Base-by-base conservation (phyloP, 2,329 filamentous ascomycete species). In the Biscogniauxia mediterranea region DNA sequence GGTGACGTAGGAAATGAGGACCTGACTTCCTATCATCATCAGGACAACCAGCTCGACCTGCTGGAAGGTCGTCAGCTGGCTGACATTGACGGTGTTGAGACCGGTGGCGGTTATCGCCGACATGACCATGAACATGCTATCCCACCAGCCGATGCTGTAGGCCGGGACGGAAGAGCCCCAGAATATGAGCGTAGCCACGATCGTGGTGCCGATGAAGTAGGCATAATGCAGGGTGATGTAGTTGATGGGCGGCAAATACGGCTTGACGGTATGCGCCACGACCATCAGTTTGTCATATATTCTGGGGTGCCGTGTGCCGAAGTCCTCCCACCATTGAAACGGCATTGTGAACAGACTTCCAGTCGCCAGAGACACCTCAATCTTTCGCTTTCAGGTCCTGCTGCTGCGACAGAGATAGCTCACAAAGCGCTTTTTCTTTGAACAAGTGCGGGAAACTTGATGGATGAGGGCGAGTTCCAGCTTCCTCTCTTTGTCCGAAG, bases 81-180 rank as follows among this genome's bases (percentile, higher is more conserved):
- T 87, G 23, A 91, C 75, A 69, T 89, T 85, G 66, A 87, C 82
- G 1, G 88, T 89, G 68, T 90, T 91, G 60, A 91, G 77, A 0
- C 89, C 89, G 6, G 88, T 84, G 57, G 85, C 80, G 6, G 87
- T 89, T 77, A 91, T 87, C 52, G 88, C 87, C 59, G 85, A 89
- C 50, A 87, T 80, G 56, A 84, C 83, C 56, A 91, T 74, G 71
- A 91, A 91, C 17, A 91, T 73, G n/a, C 84, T 81, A 70, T 91
- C 88, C 46, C 81, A 81, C 73, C 87, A 91, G 53, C 76, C 74
- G 55, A 91, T 78, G 64, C 78, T 83, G 57, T 76, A 72, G 19
- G 74, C 70, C 0, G 85, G 83, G 1, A 78, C 79, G 0, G 84
- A 85, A 0, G 81, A 78, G 8, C 78, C 80, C 81, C 83, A 91